phyloP scores from a whole-genome alignment of 139 green algal species.

The Chlorella sp. region DNA sequence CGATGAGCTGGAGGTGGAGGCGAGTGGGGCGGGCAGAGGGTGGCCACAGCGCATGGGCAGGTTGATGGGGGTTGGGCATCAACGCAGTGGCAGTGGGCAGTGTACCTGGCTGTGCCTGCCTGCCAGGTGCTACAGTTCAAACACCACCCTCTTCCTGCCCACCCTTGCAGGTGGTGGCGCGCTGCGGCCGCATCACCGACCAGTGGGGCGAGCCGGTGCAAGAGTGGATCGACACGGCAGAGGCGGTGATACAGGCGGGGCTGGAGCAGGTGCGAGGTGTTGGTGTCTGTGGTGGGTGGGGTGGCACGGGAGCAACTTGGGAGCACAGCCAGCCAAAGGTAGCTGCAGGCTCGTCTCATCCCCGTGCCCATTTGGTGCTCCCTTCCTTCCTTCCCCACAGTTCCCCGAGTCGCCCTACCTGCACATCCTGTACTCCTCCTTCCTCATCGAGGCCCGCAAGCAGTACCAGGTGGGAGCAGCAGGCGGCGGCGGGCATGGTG shows the following conservation, averaged over 20 bases:
- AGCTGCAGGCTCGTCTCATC: neutral
- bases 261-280: neutral
- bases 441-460: slow-evolving; percentile 18
- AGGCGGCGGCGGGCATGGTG: too few species aligned
- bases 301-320: neutral
- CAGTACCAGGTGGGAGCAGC: neutral
- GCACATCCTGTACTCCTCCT: slow-evolving; percentile 21
- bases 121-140: too few species aligned
- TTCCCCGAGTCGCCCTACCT: slow-evolving; percentile 20
- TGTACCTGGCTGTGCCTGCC: too few species aligned
- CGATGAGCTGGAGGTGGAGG: slow-evolving; percentile 54
- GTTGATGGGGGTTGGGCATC: neutral
- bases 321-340: too few species aligned
- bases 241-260: slow-evolving; percentile 31
- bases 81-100: too few species aligned
- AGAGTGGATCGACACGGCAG: slow-evolving; percentile 44
- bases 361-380: too few species aligned
- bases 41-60: neutral
- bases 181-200: slow-evolving; percentile 40
- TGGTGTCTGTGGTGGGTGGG: neutral
- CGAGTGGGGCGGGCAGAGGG: neutral
- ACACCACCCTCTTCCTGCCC: neutral
- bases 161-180: slow-evolving; percentile 27
- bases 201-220: slow-evolving; percentile 14
- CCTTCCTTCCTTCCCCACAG: neutral